Conservation (phyloP, 768 basidiomycete genomes). For the Macrolepiota dolichaula region DNA sequence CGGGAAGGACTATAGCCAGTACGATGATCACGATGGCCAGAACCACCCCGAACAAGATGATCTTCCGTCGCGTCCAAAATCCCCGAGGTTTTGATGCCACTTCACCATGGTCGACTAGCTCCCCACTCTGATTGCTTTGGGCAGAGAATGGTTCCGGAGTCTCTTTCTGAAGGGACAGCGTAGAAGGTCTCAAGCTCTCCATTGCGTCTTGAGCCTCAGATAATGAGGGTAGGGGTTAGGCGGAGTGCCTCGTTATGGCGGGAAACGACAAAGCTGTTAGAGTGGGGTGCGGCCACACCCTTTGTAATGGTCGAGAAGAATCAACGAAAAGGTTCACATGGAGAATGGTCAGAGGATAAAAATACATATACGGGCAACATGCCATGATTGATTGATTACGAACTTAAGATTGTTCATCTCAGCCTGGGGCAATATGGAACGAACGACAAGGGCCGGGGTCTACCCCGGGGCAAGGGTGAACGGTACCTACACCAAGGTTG, state of each 20-base stretch:
- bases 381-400: background rate
- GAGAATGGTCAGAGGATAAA: background rate
- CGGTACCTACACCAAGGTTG: no score
- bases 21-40: conserved; percentile 21
- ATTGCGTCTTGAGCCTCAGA: background rate
- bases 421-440: no score
- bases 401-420: no score
- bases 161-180: background rate
- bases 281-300: background rate
- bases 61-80: conserved; percentile 12
- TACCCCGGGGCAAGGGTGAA: no score
- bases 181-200: background rate
- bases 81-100: conserved; percentile 1
- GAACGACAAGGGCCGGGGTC: no score
- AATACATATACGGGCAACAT: background rate
- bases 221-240: background rate
- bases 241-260: background rate
- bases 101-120: conserved; percentile 5
- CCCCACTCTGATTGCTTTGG: background rate
- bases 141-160: background rate
- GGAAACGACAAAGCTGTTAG: background rate
- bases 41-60: conserved; percentile 14
- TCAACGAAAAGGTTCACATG: background rate
- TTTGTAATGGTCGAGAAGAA: background rate
- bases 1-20: conserved; percentile 28